These are phyloP conservation scores for Wickerhamiella lipophila DNA, from an alignment of 805 yeast genomes.

Conservation along the genomic window DNA sequence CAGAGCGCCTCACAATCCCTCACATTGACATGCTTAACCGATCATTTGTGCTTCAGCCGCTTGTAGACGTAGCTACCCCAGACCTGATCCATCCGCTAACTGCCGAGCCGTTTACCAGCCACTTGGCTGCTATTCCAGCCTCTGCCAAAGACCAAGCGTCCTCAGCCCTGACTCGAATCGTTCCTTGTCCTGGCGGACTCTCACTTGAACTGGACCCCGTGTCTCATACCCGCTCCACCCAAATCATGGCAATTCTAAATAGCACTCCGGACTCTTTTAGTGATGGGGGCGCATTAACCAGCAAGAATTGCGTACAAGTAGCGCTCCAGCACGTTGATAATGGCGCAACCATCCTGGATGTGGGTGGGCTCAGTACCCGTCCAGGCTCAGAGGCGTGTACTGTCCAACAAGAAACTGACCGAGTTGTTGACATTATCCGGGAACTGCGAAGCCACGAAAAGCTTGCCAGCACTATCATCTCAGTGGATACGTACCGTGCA, in stretches of 20 bases:
- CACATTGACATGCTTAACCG: slow-evolving; percentile 83
- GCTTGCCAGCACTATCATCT: slow-evolving; percentile 40
- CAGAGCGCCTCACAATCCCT: slow-evolving; percentile 56
- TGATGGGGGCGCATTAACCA: slow-evolving; percentile 55
- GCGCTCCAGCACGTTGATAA: slow-evolving; percentile 40
- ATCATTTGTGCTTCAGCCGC: slow-evolving; percentile 78
- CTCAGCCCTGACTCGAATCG: slow-evolving; percentile 20
- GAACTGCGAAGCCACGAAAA: slow-evolving; percentile 37
- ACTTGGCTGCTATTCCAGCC: slow-evolving; percentile 45
- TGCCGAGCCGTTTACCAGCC: slow-evolving; percentile 65
- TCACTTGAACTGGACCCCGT: slow-evolving; percentile 36
- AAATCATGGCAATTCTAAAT: slow-evolving; percentile 77
- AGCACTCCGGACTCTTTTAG: slow-evolving; percentile 92
- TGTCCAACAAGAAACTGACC: slow-evolving; percentile 49
- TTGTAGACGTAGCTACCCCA: slow-evolving; percentile 66
- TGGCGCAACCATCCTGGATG: slow-evolving; percentile 71
- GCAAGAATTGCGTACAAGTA: slow-evolving; percentile 33
- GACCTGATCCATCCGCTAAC: slow-evolving; percentile 67
- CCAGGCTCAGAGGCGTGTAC: slow-evolving; percentile 63
- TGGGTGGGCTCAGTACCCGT: slow-evolving; percentile 91
- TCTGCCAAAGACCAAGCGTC: slow-evolving; percentile 19
- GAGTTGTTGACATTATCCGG: slow-evolving; percentile 60
- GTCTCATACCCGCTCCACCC: slow-evolving; percentile 38
- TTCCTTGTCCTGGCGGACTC: slow-evolving; percentile 13
- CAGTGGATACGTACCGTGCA: slow-evolving; percentile 81